These are phyloP conservation scores for Pestalotiopsis fici DNA, from an alignment of 2,329 filamentous ascomycete species.

Conservation along the genomic window DNA sequence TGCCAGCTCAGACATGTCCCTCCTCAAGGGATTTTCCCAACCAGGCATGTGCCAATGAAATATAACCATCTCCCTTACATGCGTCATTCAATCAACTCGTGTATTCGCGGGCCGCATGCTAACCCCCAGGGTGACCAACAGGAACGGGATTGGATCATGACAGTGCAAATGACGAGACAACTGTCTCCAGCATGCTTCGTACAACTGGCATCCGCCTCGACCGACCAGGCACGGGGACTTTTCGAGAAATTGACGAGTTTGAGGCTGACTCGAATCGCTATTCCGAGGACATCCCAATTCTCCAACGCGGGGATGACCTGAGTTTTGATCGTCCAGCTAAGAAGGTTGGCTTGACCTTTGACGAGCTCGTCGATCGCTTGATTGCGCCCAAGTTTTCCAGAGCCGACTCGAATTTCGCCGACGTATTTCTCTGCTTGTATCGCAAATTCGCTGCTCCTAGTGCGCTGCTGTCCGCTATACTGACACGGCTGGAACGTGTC, in stretches of 20 bases:
- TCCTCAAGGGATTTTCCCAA: conserved; percentile 54
- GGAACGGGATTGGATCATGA: conserved; percentile 29
- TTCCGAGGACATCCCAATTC: conserved; percentile 67
- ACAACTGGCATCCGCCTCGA: conserved; percentile 56
- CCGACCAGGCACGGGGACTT: conserved; percentile 48
- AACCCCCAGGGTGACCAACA: conserved; percentile 36
- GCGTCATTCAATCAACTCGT: neutral
- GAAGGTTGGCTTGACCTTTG: conserved; percentile 56
- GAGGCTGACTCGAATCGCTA: conserved; percentile 66
- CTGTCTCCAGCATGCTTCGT: conserved; percentile 50
- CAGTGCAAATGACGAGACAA: conserved; percentile 45
- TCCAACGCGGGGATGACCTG: conserved; percentile 67
- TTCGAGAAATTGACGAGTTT: conserved; percentile 70
- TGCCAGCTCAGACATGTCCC: conserved; percentile 70
- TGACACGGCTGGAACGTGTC: conserved; percentile 72
- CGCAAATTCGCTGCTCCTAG: conserved; percentile 87
- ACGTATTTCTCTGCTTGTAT: conserved; percentile 90
- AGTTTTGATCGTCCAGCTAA: conserved; percentile 56
- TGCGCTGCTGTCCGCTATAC: conserved; percentile 75
- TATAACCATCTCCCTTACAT: neutral
- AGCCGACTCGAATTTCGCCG: conserved; percentile 83
- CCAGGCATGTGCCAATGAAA: conserved; percentile 44
- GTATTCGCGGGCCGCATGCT: conserved; percentile 41
- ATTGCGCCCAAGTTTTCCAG: conserved; percentile 80
- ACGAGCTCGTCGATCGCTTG: conserved; percentile 84